Percentiles rank a stretch among this genome's conserved stretches.
These are phyloP conservation scores for Anastatica hierochuntica DNA, from an alignment of 345 rosid genomes.

Conservation along the genomic window DNA sequence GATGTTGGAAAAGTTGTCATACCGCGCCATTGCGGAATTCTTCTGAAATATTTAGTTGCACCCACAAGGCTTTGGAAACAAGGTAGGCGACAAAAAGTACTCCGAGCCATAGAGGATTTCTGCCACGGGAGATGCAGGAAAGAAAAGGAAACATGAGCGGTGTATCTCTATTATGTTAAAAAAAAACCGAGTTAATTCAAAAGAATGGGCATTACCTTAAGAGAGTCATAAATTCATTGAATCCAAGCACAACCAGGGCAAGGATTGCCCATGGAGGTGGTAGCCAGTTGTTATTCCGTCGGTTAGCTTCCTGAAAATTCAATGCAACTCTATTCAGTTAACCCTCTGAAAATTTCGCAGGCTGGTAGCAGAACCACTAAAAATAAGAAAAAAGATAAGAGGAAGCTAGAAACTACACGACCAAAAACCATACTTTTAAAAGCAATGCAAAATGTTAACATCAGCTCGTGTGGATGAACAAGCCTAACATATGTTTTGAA, in stretches of 20 bases:
- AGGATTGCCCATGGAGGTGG: constrained; percentile 99
- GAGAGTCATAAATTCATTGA: constrained; percentile 97
- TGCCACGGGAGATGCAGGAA: constrained; percentile 29
- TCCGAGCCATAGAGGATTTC: constrained; percentile 80
- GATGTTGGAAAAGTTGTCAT: constrained; percentile 21
- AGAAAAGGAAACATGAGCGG: constrained; percentile 1
- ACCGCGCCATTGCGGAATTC: constrained; percentile 87
- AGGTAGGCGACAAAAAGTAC: constrained; percentile 65
- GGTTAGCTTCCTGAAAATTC: constrained; percentile 83
- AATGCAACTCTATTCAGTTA: not conserved
- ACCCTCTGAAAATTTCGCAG: not conserved
- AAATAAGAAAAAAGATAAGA: not conserved
- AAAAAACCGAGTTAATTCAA: not conserved
- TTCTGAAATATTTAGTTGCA: constrained; percentile 76
- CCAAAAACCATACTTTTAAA: not conserved
- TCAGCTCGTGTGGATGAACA: not conserved
- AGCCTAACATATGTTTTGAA: not conserved
- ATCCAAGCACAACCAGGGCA: constrained; percentile 76
- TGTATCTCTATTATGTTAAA: not conserved
- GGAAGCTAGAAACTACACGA: not conserved
- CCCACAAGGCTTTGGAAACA: constrained; percentile 86
- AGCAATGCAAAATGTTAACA: not conserved
- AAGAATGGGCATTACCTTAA: constrained; percentile 45
- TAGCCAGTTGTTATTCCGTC: constrained; percentile 88
- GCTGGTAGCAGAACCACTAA: not conserved